Conservation (phyloP, 2,329 filamentous ascomycete species). For the Trichoderma arundinaceum region DNA sequence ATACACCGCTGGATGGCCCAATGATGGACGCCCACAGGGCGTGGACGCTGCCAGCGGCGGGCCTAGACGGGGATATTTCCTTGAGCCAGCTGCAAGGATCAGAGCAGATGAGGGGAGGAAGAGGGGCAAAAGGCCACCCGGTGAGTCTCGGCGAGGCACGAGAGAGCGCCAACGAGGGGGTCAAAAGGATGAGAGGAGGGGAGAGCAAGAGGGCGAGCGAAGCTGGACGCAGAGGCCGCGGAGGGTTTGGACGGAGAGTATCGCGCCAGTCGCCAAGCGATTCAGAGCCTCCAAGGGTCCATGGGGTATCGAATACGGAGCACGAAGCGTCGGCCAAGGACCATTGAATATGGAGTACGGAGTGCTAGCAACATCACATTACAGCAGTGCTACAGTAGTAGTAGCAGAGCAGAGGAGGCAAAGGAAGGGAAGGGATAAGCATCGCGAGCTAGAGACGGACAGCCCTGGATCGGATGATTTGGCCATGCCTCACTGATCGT, state of each 20-base stretch:
- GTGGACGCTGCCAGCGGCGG: constrained; percentile 25
- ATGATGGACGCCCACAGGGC: constrained; percentile 21
- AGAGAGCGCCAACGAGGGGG: constrained; percentile 5
- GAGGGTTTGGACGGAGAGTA: background rate
- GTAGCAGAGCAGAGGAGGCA: background rate
- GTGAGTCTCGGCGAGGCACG: constrained; percentile 27
- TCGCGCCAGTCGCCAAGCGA: too few species aligned
- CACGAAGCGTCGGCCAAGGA: too few species aligned
- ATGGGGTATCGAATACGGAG: too few species aligned
- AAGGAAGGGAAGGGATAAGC: background rate
- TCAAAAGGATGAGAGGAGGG: background rate
- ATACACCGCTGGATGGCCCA: constrained; percentile 27
- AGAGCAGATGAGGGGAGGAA: constrained; percentile 23
- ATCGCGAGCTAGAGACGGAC: constrained; percentile 13
- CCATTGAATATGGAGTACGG: too few species aligned
- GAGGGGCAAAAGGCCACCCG: constrained; percentile 26
- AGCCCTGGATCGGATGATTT: constrained; percentile 28
- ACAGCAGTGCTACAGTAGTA: background rate
- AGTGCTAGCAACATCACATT: too few species aligned
- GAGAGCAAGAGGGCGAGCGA: background rate
- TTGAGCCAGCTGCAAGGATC: constrained; percentile 26
- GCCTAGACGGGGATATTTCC: constrained; percentile 6
- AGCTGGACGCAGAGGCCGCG: background rate
- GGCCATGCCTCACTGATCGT: constrained; percentile 26
- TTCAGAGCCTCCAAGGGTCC: too few species aligned